Evolutionary conservation across 164 flowering plant genomes (phyloP), one percentile per base, ranked within the genome.

Genomic region (Berberis vulgaris): DNA sequence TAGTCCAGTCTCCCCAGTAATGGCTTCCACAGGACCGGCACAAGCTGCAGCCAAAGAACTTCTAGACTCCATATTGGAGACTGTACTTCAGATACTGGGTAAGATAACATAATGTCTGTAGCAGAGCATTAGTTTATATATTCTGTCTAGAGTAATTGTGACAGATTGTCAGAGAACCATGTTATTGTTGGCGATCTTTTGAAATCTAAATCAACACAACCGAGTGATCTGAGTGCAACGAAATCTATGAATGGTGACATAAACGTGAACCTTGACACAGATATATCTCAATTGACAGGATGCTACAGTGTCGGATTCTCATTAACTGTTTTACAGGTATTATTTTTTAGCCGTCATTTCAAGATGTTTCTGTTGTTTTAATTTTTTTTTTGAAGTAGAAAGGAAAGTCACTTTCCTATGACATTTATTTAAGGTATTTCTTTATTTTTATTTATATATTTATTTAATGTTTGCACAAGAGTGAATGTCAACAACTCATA

Each of bases 401-500:
- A 26, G 26, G 26, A 26, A 26, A 26, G 26, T 26, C 26, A 26
- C 26, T 26, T 26, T 26, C 26, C 26, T 26, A 26, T 26, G 26
- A 26, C 26, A 26, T 26, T 26, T 26, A 26, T 26, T 26, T 26
- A 26, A 26, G 26, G 26, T 26, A 7, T 60, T 4, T 62, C 49
- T 38, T 3, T 3, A n/a, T 55, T 2, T 12, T 26, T 38, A 3
- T 43, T 55, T 52, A 2, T 66, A 42, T 67, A 3, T 65, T 54
- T 60, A 9, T 47, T 49, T 59, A 49, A 75, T 60, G 69, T 40
- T 57, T 43, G 56, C 13, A 38, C 53, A 68, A 95, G 99, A 95
- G 99, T 74, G 99, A 95, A 73, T 95, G 97, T 73, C 99, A 95
- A 77, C 99, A 95, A 83, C 89, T 95, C 67, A 89, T 91, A 75